Evolutionary conservation across 2,329 filamentous ascomycete genomes (phyloP).

Genomic region (Raffaelea ambrosiae): DNA sequence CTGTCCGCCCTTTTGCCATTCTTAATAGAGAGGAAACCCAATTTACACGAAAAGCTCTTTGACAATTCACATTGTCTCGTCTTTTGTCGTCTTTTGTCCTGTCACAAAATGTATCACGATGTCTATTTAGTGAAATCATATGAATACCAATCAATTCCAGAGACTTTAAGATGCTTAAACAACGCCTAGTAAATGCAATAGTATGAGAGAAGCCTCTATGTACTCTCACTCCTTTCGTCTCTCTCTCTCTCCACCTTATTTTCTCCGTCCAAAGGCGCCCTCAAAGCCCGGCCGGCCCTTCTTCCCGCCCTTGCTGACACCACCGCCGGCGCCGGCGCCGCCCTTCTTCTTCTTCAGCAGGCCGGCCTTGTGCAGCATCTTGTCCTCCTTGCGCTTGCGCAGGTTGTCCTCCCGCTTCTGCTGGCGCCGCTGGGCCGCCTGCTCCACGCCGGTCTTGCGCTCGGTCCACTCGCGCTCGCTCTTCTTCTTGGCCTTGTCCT

Average conservation of each 20-base stretch:
- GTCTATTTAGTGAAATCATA: no score
- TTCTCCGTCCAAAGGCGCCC: constrained; percentile 51
- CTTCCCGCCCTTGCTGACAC: constrained; percentile 18
- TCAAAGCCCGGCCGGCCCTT: constrained; percentile 61
- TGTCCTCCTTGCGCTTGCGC: constrained; percentile 65
- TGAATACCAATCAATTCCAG: no score
- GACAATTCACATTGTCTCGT: no score
- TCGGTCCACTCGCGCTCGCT: constrained; percentile 83
- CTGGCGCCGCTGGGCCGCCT: constrained; percentile 69
- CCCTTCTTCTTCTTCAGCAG: constrained; percentile 38
- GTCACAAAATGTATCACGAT: no score
- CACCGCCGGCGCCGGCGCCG: constrained; percentile 24
- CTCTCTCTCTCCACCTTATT: not conserved
- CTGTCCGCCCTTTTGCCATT: no score
- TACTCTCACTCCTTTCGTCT: constrained; percentile 5
- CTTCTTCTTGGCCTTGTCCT: constrained; percentile 83
- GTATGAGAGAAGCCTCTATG: no score
- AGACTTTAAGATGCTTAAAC: no score
- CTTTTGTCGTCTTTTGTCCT: not conserved
- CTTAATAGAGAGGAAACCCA: no score
- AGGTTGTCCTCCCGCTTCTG: constrained; percentile 77
- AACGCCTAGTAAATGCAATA: no score
- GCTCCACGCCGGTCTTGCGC: constrained; percentile 61
- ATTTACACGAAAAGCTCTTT: no score
- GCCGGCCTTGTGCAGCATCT: constrained; percentile 48